Evolutionary conservation across 352 stramenopile genomes (phyloP), one percentile per base, ranked within the genome.

Genomic region (Phytophthora crassamura): DNA sequence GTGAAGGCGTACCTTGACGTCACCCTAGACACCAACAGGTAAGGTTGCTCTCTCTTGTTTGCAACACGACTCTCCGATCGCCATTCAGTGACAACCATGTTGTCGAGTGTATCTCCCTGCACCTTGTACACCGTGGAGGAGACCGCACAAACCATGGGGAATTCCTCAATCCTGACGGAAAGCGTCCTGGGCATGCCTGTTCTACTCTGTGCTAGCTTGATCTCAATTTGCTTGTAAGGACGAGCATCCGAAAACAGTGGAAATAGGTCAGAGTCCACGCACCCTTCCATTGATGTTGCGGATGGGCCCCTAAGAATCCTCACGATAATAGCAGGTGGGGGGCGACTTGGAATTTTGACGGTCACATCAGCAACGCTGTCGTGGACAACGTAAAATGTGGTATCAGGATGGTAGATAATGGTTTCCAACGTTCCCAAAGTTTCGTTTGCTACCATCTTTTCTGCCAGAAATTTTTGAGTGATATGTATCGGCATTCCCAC

Each of bases 401-500:
- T 70, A 1, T 15, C 46, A 5, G 15, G 16, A 14, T 53, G 30
- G 11, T 58, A 64, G 16, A 53, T 20, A 3, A 65, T 51, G 6
- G 20, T 18, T 28, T 60, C 47, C 16, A 70, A 30, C 0, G 1
- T 20, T 2, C 34, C 62, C 4, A 65, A 12, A 3, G 53, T 58
- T 25, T 48, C 53, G 8, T 70, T 69, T 0, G 61, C 61, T 11
- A 69, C 28, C 18, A 54, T 30, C 22, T 69, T 63, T 16, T 42
- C 28, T 1, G 40, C 18, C 14, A 40, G 4, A 33, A 50, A 36
- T 6, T 61, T 61, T 42, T 61, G 53, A 2, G 41, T 36, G 12
- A 61, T 15, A 34, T 53, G 53, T 28, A 61, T 40, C 5, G 38
- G 50, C 50, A 59, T 59, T 40, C 50, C 42, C 15, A 52, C 4